Evolutionary conservation across 768 basidiomycete species (phyloP).

Genomic region (Lactarius vividus): DNA sequence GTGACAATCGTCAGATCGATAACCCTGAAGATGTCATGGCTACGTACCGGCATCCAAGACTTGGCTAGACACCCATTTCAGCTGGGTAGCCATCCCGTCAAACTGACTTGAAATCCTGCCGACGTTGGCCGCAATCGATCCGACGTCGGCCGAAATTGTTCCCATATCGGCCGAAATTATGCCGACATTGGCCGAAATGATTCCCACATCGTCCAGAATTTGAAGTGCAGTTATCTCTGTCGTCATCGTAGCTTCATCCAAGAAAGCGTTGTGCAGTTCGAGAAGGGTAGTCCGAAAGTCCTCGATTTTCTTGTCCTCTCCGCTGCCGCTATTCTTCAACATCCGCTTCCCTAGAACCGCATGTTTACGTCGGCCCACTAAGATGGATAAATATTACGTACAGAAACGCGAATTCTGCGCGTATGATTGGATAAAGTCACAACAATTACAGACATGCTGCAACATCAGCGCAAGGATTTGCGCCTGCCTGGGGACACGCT

Average conservation of each 20-base stretch:
- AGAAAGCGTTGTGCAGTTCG: no score
- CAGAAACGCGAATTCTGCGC: neutral
- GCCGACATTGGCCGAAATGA: no score
- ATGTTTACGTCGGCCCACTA: neutral
- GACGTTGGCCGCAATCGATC: neutral
- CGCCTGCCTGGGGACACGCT: neutral
- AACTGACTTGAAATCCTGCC: no score
- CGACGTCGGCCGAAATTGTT: no score
- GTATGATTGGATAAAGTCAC: neutral
- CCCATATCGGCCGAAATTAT: neutral
- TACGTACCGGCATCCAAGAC: neutral
- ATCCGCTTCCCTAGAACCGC: neutral
- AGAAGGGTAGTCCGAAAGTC: no score
- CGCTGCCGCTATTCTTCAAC: no score
- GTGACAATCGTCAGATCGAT: neutral
- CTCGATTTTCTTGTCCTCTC: no score
- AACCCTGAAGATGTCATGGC: neutral
- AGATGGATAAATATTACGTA: neutral
- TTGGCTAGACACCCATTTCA: neutral
- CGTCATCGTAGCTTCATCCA: no score
- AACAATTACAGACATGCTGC: no score
- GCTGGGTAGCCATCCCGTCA: no score
- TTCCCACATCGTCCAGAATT: neutral
- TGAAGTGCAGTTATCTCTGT: neutral
- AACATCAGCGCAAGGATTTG: no score